Evolutionary conservation across 805 yeast genomes (phyloP).

Genomic region (Starmera dryadoides): DNA sequence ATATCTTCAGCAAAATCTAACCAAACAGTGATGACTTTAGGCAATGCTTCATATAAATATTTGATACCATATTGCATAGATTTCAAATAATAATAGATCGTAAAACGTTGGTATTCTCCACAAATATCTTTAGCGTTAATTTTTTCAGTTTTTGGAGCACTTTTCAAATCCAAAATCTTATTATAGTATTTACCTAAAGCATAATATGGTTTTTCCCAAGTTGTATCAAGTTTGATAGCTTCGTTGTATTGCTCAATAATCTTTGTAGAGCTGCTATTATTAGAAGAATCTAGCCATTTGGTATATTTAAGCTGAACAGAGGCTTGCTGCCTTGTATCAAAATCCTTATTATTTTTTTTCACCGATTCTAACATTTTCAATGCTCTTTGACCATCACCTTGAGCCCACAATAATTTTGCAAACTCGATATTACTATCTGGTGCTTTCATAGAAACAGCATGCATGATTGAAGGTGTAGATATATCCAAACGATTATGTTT

Average conservation of each 20-base stretch:
- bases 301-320: conserved; percentile 69
- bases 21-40: conserved; percentile 90
- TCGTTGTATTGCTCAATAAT: conserved; percentile 63
- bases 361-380: conserved; percentile 51
- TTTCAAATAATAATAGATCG: conserved; percentile 48
- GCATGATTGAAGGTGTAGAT: conserved; percentile 60
- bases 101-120: conserved; percentile 48
- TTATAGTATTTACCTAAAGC: conserved; percentile 74
- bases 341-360: conserved; percentile 6
- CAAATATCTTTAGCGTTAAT: conserved; percentile 22
- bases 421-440: conserved; percentile 60
- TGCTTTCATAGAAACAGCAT: conserved; percentile 34
- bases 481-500: conserved; percentile 62
- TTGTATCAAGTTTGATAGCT: conserved; percentile 44
- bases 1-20: conserved; percentile 52
- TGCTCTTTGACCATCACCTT: conserved; percentile 84
- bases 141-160: conserved; percentile 18
- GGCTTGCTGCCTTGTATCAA: conserved; percentile 22
- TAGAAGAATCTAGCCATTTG: conserved; percentile 82
- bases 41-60: conserved; percentile 75
- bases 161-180: conserved; percentile 65
- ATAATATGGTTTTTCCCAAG: conserved; percentile 77
- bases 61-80: conserved; percentile 57
- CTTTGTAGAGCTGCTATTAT: conserved; percentile 69
- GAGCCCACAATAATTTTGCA: conserved; percentile 80